A percentile compares a stretch with the other conserved stretches of the same genome.
Evolutionary conservation across 179 eudicot genomes (phyloP).

Genomic region (Camellia oleifera): DNA sequence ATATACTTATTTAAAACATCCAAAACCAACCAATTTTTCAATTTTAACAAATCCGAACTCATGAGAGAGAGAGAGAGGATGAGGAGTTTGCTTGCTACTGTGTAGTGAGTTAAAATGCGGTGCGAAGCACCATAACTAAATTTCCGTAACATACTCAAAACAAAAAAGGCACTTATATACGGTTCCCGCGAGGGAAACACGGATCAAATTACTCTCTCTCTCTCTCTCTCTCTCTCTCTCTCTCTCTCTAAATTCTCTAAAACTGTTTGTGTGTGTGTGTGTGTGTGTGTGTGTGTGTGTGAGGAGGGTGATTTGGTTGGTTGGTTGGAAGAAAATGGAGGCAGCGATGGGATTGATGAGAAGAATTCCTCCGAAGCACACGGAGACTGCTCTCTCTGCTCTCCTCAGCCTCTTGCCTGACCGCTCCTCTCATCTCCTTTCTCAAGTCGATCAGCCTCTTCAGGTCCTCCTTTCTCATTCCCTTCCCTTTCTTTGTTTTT

Average conservation of each 20-base stretch:
- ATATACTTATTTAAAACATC: too few relatives aligned
- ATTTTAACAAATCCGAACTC: too few relatives aligned
- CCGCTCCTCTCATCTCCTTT: slow-evolving; percentile 83
- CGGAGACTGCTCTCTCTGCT: slow-evolving; percentile 81
- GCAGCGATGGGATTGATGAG: slow-evolving; percentile 99
- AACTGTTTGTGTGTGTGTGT: background rate
- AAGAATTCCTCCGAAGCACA: slow-evolving; percentile 75
- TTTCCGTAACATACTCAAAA: too few relatives aligned
- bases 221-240: background rate
- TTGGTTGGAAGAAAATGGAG: slow-evolving; percentile 45
- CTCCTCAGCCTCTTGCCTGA: slow-evolving; percentile 78
- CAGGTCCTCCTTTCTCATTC: slow-evolving; percentile 44
- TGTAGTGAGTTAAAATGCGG: too few relatives aligned
- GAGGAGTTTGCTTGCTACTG: too few relatives aligned
- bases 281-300: too few relatives aligned
- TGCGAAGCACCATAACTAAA: too few relatives aligned
- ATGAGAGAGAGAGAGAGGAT: too few relatives aligned
- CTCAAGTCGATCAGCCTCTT: slow-evolving; percentile 96
- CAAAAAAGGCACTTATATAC: too few relatives aligned
- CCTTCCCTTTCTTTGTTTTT: background rate
- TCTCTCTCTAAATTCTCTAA: background rate
- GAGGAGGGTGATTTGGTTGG: background rate
- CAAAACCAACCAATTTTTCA: too few relatives aligned
- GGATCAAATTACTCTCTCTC: slow-evolving; percentile 5
- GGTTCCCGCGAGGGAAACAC: background rate